Percentiles rank a stretch among this genome's conserved stretches.
phyloP scores from a whole-genome alignment of 805 yeast genomes.

The Teunomyces kruisii region DNA sequence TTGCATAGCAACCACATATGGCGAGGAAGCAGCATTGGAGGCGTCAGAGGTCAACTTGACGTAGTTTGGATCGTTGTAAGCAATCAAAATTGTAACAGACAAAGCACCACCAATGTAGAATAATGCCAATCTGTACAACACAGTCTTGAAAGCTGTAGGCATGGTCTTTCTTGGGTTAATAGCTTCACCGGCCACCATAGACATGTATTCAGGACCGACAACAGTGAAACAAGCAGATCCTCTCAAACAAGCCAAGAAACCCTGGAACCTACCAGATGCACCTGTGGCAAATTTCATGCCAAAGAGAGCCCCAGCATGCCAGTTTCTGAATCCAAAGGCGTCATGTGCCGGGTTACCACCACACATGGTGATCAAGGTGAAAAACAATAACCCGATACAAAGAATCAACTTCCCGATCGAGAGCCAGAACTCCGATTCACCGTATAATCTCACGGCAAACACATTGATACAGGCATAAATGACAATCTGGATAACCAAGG shows the following conservation, averaged over 20 bases:
- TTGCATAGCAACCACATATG: slow-evolving; percentile 50
- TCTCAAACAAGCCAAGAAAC: slow-evolving; percentile 65
- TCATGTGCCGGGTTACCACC: slow-evolving; percentile 80
- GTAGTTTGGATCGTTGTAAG: slow-evolving; percentile 59
- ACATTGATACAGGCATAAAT: slow-evolving; percentile 64
- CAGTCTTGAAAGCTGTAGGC: slow-evolving; percentile 78
- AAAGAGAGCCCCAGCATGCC: slow-evolving; percentile 44
- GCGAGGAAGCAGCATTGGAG: slow-evolving; percentile 57
- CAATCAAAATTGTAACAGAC: slow-evolving; percentile 74
- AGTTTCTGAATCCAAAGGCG: slow-evolving; percentile 50
- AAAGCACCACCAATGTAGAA: slow-evolving; percentile 74
- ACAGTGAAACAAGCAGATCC: slow-evolving; percentile 71
- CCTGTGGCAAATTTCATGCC: slow-evolving; percentile 51
- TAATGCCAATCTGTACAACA: slow-evolving; percentile 63
- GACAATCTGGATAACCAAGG: slow-evolving; percentile 63
- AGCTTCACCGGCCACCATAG: slow-evolving; percentile 85
- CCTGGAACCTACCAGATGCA: slow-evolving; percentile 63
- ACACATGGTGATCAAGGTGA: slow-evolving; percentile 78
- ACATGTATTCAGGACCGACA: slow-evolving; percentile 84
- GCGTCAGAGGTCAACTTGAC: slow-evolving; percentile 56
- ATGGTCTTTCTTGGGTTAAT: slow-evolving; percentile 66
- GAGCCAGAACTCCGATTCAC: slow-evolving; percentile 81
- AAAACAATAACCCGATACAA: slow-evolving; percentile 72
- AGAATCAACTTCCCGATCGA: slow-evolving; percentile 60
- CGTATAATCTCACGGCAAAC: slow-evolving; percentile 72